Conservation (phyloP, 768 basidiomycete genomes). For the Pisolithus marmoratus region DNA sequence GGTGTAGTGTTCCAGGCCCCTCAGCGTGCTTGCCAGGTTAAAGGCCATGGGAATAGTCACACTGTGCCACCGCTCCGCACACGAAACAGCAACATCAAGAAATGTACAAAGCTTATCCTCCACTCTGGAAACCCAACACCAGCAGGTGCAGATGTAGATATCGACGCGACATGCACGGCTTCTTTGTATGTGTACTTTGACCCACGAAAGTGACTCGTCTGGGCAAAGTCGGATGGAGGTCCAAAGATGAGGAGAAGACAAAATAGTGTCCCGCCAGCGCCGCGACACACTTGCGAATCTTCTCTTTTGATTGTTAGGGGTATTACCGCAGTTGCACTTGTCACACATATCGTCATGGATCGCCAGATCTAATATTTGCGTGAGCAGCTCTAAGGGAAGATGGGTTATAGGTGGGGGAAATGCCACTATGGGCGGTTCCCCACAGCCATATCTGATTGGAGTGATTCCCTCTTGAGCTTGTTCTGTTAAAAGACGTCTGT, state of each 20-base stretch:
- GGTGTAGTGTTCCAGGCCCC: too few species aligned
- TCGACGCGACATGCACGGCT: background rate
- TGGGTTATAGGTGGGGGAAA: background rate
- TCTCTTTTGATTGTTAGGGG: background rate
- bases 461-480: too few species aligned
- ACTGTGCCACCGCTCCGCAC: too few species aligned
- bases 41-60: too few species aligned
- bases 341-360: background rate
- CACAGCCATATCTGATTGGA: too few species aligned
- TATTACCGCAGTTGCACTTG: background rate
- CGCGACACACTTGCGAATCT: background rate
- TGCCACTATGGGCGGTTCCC: too few species aligned
- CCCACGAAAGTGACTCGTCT: background rate
- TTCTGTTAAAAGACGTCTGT: too few species aligned
- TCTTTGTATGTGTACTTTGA: background rate
- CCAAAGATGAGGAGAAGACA: background rate
- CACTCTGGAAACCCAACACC: too few species aligned
- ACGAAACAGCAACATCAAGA: too few species aligned
- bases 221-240: background rate
- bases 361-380: background rate
- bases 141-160: background rate
- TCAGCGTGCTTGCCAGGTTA: too few species aligned
- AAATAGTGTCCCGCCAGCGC: background rate
- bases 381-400: background rate
- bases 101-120: too few species aligned